Evolutionary conservation across 2,329 filamentous ascomycete species (phyloP).

Genomic region (Trichoderma citrinoviride): DNA sequence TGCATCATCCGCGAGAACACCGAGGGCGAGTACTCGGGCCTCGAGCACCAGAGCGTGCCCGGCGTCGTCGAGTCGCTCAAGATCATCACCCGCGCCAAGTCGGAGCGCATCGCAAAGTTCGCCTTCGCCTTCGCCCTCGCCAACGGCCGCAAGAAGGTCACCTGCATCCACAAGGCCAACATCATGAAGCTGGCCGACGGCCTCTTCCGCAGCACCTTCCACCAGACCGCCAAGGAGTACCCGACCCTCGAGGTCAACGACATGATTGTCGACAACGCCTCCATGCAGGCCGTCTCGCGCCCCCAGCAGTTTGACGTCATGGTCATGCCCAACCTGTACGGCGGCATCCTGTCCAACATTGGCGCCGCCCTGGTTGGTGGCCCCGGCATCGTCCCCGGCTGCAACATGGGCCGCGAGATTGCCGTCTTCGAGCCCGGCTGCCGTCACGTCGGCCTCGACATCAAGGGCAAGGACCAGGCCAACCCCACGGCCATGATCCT

Average conservation of each 20-base stretch:
- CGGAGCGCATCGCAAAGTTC: constrained; percentile 98
- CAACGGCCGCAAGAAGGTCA: constrained; percentile 99
- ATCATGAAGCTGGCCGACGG: constrained; percentile 99
- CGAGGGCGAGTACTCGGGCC: constrained; percentile 97
- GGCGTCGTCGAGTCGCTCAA: constrained; percentile 99
- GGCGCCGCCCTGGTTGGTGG: constrained; percentile 95
- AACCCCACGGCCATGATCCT: constrained; percentile 96
- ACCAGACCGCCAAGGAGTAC: constrained; percentile 89
- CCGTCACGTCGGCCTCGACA: constrained; percentile 98
- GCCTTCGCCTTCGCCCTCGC: constrained; percentile 96
- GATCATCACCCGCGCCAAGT: constrained; percentile 99
- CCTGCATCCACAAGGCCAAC: constrained; percentile 99
- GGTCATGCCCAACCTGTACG: constrained; percentile 99
- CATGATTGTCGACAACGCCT: constrained; percentile 99
- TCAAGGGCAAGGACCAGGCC: constrained; percentile 99
- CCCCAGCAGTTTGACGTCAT: constrained; percentile 99
- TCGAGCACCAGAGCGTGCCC: constrained; percentile 95
- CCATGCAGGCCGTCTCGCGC: constrained; percentile 95
- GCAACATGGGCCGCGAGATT: constrained; percentile 99
- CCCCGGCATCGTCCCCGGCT: constrained; percentile 93
- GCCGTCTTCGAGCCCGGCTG: constrained; percentile 98
- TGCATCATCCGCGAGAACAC: constrained; percentile 99
- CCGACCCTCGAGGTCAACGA: constrained; percentile 94
- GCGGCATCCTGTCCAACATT: constrained; percentile 98
- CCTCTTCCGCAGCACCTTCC: constrained; percentile 97